A percentile compares a stretch with the other conserved stretches of the same genome.
Evolutionary conservation across 805 yeast genomes (phyloP).

Genomic region (Metschnikowia henanensis): DNA sequence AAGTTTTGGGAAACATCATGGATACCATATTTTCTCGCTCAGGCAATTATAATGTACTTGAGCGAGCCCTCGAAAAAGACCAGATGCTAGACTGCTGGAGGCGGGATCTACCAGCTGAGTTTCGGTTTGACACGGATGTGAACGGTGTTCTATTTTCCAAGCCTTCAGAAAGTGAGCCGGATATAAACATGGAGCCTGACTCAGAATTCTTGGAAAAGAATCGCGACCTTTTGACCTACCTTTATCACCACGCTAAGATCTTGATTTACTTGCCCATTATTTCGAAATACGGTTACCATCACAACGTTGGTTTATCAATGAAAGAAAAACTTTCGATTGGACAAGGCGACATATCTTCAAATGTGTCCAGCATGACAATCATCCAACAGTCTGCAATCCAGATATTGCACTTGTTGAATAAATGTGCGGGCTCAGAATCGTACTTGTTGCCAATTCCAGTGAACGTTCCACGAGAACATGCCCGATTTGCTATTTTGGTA

Average conservation of each 20-base stretch:
- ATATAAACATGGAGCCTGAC: slow-evolving; percentile 4
- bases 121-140: slow-evolving; percentile 64
- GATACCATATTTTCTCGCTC: slow-evolving; percentile 69
- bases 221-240: slow-evolving; percentile 51
- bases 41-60: slow-evolving; percentile 29
- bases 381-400: slow-evolving; percentile 68
- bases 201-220: slow-evolving; percentile 21
- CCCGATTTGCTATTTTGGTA: slow-evolving; percentile 61
- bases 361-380: slow-evolving; percentile 57
- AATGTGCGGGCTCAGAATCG: slow-evolving; percentile 38
- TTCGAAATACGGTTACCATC: slow-evolving; percentile 42
- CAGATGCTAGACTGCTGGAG: slow-evolving; percentile 79
- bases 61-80: slow-evolving; percentile 44
- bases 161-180: slow-evolving; percentile 18
- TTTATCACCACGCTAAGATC: slow-evolving; percentile 44
- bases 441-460: slow-evolving; percentile 61
- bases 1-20: slow-evolving; percentile 70
- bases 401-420: slow-evolving; percentile 52
- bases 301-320: slow-evolving; percentile 40
- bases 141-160: slow-evolving; percentile 48
- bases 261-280: slow-evolving; percentile 43
- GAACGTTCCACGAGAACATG: slow-evolving; percentile 60
- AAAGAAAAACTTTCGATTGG: slow-evolving; percentile 39
- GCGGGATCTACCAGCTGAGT: slow-evolving; percentile 58
- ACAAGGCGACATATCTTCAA: slow-evolving; percentile 30